Evolutionary conservation across 108 stramenopile species (phyloP).

Genomic region (Hondaea fermentalgiana): DNA sequence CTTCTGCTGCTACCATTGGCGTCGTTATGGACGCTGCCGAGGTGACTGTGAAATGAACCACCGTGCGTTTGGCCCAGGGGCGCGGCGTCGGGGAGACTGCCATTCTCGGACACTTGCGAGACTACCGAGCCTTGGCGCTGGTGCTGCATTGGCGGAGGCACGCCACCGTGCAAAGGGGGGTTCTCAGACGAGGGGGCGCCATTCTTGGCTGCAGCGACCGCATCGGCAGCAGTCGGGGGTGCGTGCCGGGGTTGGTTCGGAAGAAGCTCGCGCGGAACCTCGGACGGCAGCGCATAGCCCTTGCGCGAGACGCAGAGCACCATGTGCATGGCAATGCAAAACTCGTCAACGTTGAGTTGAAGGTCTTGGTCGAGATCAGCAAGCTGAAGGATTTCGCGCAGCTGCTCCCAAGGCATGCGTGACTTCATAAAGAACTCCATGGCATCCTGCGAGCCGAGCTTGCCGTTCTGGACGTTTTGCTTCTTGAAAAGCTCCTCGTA

Average conservation of each 20-base stretch:
- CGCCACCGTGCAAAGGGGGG: neutral
- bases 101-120: neutral
- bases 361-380: neutral
- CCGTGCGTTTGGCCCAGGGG: neutral
- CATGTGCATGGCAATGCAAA: slow-evolving; percentile 16
- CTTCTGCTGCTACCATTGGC: neutral
- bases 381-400: neutral
- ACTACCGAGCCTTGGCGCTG: neutral
- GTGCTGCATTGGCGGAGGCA: too few relatives aligned
- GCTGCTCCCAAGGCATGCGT: neutral
- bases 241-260: neutral
- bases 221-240: neutral
- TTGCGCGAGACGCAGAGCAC: neutral
- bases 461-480: neutral
- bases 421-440: neutral
- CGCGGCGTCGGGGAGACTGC: neutral
- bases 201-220: neutral
- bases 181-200: neutral
- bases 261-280: neutral
- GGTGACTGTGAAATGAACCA: too few relatives aligned
- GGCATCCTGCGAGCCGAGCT: neutral
- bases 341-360: neutral
- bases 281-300: neutral
- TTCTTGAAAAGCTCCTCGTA: neutral
- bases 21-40: neutral